phyloP scores from a whole-genome alignment of 805 yeast species.

The Dipodascopsis uninucleata region DNA sequence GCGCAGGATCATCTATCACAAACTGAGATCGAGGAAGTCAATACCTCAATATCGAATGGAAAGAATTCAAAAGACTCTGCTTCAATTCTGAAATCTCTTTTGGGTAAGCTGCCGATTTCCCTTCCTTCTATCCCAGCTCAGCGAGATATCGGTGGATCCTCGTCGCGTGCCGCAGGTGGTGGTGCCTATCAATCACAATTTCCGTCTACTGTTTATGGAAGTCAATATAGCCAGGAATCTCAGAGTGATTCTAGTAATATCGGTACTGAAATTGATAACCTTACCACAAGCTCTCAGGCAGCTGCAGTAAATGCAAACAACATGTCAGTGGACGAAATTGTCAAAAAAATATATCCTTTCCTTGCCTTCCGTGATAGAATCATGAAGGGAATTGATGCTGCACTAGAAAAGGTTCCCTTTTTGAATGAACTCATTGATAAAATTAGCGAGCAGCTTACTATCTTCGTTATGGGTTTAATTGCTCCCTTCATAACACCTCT shows the following conservation, averaged over 20 bases:
- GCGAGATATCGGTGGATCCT: background rate
- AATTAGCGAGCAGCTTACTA: slow-evolving; percentile 27
- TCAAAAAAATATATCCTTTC: slow-evolving; percentile 22
- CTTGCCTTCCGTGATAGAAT: slow-evolving; percentile 22
- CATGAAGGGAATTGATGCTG: slow-evolving; percentile 15
- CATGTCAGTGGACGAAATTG: slow-evolving; percentile 13
- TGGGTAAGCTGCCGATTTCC: slow-evolving; percentile 24
- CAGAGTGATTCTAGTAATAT: slow-evolving; percentile 3
- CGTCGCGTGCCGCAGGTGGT: slow-evolving; percentile 1
- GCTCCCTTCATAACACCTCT: slow-evolving; percentile 29
- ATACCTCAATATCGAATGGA: slow-evolving; percentile 21
- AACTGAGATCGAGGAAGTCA: slow-evolving; percentile 27
- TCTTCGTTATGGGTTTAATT: slow-evolving; percentile 29
- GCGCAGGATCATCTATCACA: slow-evolving; percentile 29
- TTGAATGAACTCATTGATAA: slow-evolving; percentile 23
- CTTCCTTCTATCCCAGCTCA: slow-evolving; percentile 5
- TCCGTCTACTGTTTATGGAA: slow-evolving; percentile 1
- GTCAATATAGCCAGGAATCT: background rate
- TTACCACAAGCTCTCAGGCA: slow-evolving; percentile 10
- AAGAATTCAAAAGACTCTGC: slow-evolving; percentile 4
- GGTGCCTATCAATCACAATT: background rate
- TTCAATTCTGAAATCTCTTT: slow-evolving; percentile 17
- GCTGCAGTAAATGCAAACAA: slow-evolving; percentile 8
- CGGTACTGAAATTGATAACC: slow-evolving; percentile 11
- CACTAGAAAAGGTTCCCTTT: slow-evolving; percentile 27